Evolutionary conservation across 192 early-diverging fungal species (phyloP).

Genomic region (Phycomyces nitens): DNA sequence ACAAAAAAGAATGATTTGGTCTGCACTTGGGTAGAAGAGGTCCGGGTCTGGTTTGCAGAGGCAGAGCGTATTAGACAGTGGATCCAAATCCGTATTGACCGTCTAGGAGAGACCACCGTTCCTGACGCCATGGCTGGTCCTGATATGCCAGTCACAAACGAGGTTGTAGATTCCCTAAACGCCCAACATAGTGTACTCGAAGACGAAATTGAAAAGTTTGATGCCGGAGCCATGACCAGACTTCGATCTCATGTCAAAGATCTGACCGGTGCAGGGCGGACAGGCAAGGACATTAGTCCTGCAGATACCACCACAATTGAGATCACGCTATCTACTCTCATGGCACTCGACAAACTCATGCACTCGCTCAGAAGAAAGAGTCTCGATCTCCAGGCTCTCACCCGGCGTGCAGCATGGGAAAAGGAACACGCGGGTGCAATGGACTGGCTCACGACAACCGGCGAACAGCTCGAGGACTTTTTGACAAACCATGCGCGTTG

Average conservation of each 20-base stretch:
- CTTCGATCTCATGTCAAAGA: constrained; percentile 42
- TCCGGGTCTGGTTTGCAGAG: constrained; percentile 38
- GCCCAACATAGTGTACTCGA: constrained; percentile 32
- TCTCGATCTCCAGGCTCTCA: constrained; percentile 28
- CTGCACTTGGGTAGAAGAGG: constrained; percentile 31
- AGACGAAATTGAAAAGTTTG: constrained; percentile 38
- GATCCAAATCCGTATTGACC: constrained; percentile 37
- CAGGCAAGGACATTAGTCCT: constrained; percentile 35
- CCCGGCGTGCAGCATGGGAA: constrained; percentile 39
- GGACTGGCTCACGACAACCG: constrained; percentile 19
- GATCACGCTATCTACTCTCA: constrained; percentile 42
- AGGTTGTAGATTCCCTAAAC: constrained; percentile 32
- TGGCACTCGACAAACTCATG: constrained; percentile 36
- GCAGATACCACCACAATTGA: constrained; percentile 48
- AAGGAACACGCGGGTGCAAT: constrained; percentile 28
- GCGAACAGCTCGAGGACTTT: constrained; percentile 26
- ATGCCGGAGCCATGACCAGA: constrained; percentile 42
- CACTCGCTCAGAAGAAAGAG: constrained; percentile 27
- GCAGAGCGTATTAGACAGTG: constrained; percentile 38
- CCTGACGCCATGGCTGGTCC: constrained; percentile 23
- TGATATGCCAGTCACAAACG: constrained; percentile 12
- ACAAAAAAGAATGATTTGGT: constrained; percentile 26
- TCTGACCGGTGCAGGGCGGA: constrained; percentile 27
- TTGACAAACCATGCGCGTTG: constrained; percentile 23
- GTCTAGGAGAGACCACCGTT: constrained; percentile 27